These are phyloP conservation scores for Ceratocystis papillata DNA, from an alignment of 2,329 filamentous ascomycete genomes.

Conservation along the genomic window DNA sequence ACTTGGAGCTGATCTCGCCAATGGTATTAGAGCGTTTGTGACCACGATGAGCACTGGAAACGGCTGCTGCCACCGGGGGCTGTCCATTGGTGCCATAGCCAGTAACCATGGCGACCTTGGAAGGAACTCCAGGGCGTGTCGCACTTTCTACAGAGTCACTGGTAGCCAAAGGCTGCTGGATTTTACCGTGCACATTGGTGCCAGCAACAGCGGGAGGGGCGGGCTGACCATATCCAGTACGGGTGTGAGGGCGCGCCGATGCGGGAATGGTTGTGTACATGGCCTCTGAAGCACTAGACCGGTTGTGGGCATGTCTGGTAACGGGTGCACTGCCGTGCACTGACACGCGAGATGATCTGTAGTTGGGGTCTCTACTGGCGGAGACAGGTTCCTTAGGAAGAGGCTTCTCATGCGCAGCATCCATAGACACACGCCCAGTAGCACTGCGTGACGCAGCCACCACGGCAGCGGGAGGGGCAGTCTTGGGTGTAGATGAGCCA, in stretches of 20 bases:
- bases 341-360: constrained; percentile 24
- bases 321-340: constrained; percentile 4
- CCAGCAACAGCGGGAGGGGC: constrained; percentile 75
- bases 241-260: constrained; percentile 57
- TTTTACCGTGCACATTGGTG: constrained; percentile 79
- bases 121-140: constrained; percentile 49
- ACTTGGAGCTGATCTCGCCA: constrained; percentile 69
- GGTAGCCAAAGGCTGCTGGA: constrained; percentile 57
- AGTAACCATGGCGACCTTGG: constrained; percentile 48
- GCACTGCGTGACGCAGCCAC: constrained; percentile 34
- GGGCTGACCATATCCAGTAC: constrained; percentile 82
- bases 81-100: constrained; percentile 48
- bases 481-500: constrained; percentile 27
- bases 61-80: constrained; percentile 29
- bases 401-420: constrained; percentile 44
- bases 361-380: constrained; percentile 28
- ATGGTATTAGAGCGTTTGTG: constrained; percentile 66
- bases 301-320: constrained; percentile 33
- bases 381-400: constrained; percentile 44
- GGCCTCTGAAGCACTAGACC: constrained; percentile 36
- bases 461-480: constrained; percentile 44
- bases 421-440: constrained; percentile 44
- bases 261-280: constrained; percentile 32
- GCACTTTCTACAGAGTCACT: constrained; percentile 58
- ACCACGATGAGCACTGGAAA: constrained; percentile 32